Evolutionary conservation across 345 rosid species (phyloP), one percentile per base, ranked within the genome.

Genomic region (Eucalyptus leucophloia): DNA sequence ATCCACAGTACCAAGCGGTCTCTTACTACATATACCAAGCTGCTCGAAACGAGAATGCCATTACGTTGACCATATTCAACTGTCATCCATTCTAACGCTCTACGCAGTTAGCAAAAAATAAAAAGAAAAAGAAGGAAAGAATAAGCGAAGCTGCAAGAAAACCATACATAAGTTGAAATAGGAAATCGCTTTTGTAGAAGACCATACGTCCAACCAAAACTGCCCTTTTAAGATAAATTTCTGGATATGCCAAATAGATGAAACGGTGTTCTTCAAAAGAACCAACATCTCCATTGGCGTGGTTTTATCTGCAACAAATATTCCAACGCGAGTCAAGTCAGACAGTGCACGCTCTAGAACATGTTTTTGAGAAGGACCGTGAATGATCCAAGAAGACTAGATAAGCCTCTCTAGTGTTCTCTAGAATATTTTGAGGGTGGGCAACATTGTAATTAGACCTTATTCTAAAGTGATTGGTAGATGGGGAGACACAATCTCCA

Each of bases 211-310:
- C 42, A 34, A 69, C 81, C 42, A 34, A 69, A 32, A 69, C 42
- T 32, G 81, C 13, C 42, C 80, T n/a, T 67, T 21, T 16, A 67
- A 6, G 34, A n/a, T n/a, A 67, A 65, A n/a, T n/a, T 0, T 32
- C 23, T 10, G 23, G 42, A 69, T 16, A 17, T 69, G 80, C 80
- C 80, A 69, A 69, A 4, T 32, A 32, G 80, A 2, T 69, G 42
- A 32, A 32, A n/a, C 28, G 11, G 60, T 53, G 40, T 32, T 88
- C 50, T 80, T 94, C 91, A 96, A 91, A 96, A 96, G 90, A 95
- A 92, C 96, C 96, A 95, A 96, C 96, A 95, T 92, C 95, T 94
- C 88, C 88, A 91, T 69, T 81, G 92, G 87, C 93, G 93, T 65
- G 87, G 89, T 47, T 90, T 90, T 90, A 89, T 90, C 96, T 94